Percentiles rank a stretch among this genome's conserved stretches.
Conservation (phyloP, 2,329 filamentous ascomycete genomes). For the Taxawa tesnikishii region DNA sequence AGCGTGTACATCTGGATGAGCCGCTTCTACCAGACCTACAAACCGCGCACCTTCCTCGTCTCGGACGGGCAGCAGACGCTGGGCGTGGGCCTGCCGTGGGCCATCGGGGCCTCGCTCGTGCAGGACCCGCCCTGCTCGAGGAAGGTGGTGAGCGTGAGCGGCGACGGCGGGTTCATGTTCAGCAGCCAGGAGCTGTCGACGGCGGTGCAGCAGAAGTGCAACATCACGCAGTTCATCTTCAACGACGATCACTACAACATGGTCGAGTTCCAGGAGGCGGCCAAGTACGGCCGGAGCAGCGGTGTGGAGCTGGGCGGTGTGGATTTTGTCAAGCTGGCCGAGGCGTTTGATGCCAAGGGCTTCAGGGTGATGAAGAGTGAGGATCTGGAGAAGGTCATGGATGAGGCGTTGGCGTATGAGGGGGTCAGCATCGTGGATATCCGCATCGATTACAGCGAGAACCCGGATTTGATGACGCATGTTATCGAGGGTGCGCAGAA, state of each 20-base stretch:
- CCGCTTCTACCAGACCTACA: constrained; percentile 32
- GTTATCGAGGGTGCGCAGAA: constrained; percentile 20
- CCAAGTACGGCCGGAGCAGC: constrained; percentile 34
- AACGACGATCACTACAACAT: constrained; percentile 39
- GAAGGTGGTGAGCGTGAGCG: constrained; percentile 33
- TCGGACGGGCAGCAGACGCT: constrained; percentile 39
- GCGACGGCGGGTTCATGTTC: constrained; percentile 40
- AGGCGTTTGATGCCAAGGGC: constrained; percentile 34
- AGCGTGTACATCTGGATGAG: constrained; percentile 39
- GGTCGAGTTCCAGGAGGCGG: constrained; percentile 39
- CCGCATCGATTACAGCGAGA: constrained; percentile 32
- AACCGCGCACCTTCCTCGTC: constrained; percentile 32
- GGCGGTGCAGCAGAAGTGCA: constrained; percentile 33
- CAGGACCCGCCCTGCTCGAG: constrained; percentile 29
- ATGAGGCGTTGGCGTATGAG: constrained; percentile 28
- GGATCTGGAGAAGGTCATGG: constrained; percentile 32
- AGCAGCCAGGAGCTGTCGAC: constrained; percentile 33
- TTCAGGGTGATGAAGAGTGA: constrained; percentile 25
- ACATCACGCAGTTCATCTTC: constrained; percentile 40
- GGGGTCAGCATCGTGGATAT: constrained; percentile 36
- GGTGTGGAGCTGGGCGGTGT: constrained; percentile 34
- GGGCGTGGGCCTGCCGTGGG: constrained; percentile 36
- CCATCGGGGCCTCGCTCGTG: constrained; percentile 32
- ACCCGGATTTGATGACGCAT: constrained; percentile 27
- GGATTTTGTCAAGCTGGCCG: constrained; percentile 36